Evolutionary conservation across 768 basidiomycete species (phyloP).

Genomic region (Phanerodontia chrysosporium): DNA sequence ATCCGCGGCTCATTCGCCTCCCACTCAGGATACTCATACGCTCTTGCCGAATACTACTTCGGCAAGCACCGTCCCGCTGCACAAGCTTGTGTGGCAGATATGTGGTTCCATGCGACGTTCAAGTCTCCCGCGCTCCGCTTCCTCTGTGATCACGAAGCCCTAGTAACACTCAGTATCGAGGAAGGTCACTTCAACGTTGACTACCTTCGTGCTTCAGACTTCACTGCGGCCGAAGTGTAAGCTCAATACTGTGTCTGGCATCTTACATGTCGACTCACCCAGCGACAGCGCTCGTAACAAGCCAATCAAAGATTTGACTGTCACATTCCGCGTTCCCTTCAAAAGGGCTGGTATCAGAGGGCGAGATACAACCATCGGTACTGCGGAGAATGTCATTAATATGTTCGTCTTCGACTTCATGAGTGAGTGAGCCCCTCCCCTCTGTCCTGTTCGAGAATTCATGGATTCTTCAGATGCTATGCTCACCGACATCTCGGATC

Average conservation of each 20-base stretch:
- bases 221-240: slow-evolving; percentile 4
- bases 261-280: too few relatives aligned
- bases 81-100: slow-evolving; percentile 2
- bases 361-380: slow-evolving; percentile 13
- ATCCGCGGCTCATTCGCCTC: background rate
- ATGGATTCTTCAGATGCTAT: background rate
- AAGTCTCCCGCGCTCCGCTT: slow-evolving; percentile 22
- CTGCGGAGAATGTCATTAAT: slow-evolving; percentile 11
- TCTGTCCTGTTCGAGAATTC: too few relatives aligned
- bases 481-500: background rate
- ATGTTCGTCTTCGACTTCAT: slow-evolving; percentile 13
- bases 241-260: too few relatives aligned
- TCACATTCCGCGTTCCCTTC: slow-evolving; percentile 21
- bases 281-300: slow-evolving; percentile 9
- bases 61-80: slow-evolving; percentile 10
- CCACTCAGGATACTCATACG: slow-evolving; percentile 11
- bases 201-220: slow-evolving; percentile 1
- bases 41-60: slow-evolving; percentile 14
- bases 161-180: slow-evolving; percentile 19
- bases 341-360: slow-evolving; percentile 12
- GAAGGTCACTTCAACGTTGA: slow-evolving; percentile 24
- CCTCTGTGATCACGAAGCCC: slow-evolving; percentile 28
- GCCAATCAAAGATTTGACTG: slow-evolving; percentile 2
- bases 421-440: slow-evolving; percentile 7
- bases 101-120: slow-evolving; percentile 19